Conservation (phyloP, 768 basidiomycete species). For the Coprinellus aureogranulatus region DNA sequence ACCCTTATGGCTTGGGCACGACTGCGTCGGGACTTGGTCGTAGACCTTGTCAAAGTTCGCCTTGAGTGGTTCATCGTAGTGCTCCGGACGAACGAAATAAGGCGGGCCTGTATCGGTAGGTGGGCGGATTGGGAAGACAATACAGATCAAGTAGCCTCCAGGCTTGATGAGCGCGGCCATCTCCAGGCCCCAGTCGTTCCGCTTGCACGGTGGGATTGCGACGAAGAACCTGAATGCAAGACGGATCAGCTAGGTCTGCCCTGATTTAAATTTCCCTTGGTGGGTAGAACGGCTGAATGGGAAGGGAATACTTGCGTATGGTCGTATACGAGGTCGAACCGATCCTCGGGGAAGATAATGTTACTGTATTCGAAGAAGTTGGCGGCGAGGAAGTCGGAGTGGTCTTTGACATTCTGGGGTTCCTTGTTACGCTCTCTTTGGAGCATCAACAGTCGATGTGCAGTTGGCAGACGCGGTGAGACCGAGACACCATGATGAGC, state of each 20-base stretch:
- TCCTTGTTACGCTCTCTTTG: slow-evolving; percentile 8
- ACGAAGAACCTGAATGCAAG: slow-evolving; percentile 74
- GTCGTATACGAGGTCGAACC: slow-evolving; percentile 62
- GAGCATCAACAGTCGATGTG: neutral
- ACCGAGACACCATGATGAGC: neutral
- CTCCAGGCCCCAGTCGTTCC: slow-evolving; percentile 56
- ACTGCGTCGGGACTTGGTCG: slow-evolving; percentile 49
- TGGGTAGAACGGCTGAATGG: neutral
- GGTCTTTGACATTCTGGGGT: slow-evolving; percentile 22
- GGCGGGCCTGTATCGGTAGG: slow-evolving; percentile 54
- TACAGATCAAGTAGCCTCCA: slow-evolving; percentile 61
- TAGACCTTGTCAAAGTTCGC: slow-evolving; percentile 52
- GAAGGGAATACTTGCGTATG: slow-evolving; percentile 45
- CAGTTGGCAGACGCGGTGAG: neutral
- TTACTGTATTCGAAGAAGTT: slow-evolving; percentile 51
- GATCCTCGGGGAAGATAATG: slow-evolving; percentile 29
- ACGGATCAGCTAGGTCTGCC: neutral
- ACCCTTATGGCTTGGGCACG: slow-evolving; percentile 39
- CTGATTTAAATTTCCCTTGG: neutral
- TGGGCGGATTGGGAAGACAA: slow-evolving; percentile 55
- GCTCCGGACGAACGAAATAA: slow-evolving; percentile 54
- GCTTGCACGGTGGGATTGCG: slow-evolving; percentile 56
- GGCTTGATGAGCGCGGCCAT: slow-evolving; percentile 56
- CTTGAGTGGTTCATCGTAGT: slow-evolving; percentile 51
- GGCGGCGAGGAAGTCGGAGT: slow-evolving; percentile 35